Evolutionary conservation across 805 yeast species (phyloP), one percentile per base, ranked within the genome.

Genomic region (Kluyveromyces nonfermentans): DNA sequence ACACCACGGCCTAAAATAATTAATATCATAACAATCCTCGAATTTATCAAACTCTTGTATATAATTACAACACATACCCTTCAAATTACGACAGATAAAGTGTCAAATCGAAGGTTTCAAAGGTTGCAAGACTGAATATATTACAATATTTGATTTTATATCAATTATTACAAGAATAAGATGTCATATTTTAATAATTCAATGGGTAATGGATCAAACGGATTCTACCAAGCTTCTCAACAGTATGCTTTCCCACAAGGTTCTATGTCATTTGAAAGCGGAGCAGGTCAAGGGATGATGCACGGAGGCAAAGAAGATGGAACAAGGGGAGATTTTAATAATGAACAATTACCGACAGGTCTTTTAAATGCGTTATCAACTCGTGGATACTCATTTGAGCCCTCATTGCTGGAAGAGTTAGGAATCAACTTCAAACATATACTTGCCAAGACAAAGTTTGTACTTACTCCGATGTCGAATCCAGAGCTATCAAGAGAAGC

Each of bases 341-440:
- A 60, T n/a, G 64, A 59, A 33, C 68, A 67, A 42, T 69, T 90
- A 40, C 73, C 86, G 1, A 69, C 78, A 0, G 98, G 98, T 1
- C 59, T 88, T 38, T 63, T 94, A 5, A 95, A 96, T 4, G 98
- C 97, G 0, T 82, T 93, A 56, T 85, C 96, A 1, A 84, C 96
- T 0, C 72, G 83, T 1, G 98, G 98, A 0, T 93, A 93, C 58
- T 80, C 96, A 0, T 90, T 88, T n/a, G 98, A 93, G 62, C 89
- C 95, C 0, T 88, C 97, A 2, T 69, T 93, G 37, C 68, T 93
- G 41, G 95, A 93, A 60, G 98, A 93, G 59, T 65, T 93, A 20
- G 98, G 97, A 2, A 85, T 93, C 58, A 89, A 93, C 62, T 93
- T 93, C 56, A 74, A 73, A 34, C 97, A 90, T 58, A 90, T 93